phyloP scores from a whole-genome alignment of 2,329 filamentous ascomycete genomes.

The Myrmaecium sp. region DNA sequence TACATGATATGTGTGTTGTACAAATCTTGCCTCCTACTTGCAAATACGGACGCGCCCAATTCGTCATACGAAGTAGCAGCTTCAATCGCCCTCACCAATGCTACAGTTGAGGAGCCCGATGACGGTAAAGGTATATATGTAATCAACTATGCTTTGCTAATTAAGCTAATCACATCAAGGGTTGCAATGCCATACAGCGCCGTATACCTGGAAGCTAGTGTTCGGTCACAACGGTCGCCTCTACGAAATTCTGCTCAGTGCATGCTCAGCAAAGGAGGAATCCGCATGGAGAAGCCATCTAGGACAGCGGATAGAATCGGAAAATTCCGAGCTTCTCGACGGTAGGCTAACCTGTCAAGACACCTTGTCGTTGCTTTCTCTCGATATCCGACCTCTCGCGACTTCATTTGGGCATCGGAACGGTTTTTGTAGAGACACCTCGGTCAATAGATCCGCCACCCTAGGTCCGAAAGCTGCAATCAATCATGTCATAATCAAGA shows the following conservation, averaged over 20 bases:
- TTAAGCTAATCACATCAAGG: slow-evolving; percentile 32
- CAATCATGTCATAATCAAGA: slow-evolving; percentile 71
- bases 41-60: slow-evolving; percentile 46
- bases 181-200: slow-evolving; percentile 70
- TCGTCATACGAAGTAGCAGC: slow-evolving; percentile 57
- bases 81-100: slow-evolving; percentile 50
- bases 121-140: slow-evolving; percentile 48
- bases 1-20: slow-evolving; percentile 85
- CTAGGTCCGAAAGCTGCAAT: slow-evolving; percentile 50
- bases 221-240: slow-evolving; percentile 64
- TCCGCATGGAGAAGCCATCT: slow-evolving; percentile 62
- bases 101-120: slow-evolving; percentile 53
- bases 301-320: slow-evolving; percentile 30
- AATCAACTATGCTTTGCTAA: background rate
- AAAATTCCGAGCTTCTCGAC: slow-evolving; percentile 34
- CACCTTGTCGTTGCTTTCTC: slow-evolving; percentile 45
- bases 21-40: slow-evolving; percentile 60
- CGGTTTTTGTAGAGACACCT: slow-evolving; percentile 51
- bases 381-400: too few species aligned
- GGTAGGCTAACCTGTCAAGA: slow-evolving; percentile 29
- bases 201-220: slow-evolving; percentile 80
- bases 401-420: slow-evolving; percentile 57
- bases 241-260: slow-evolving; percentile 75
- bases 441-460: slow-evolving; percentile 63
- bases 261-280: slow-evolving; percentile 68